phyloP scores from a whole-genome alignment of 148 eudicot species.

The Cornus kousa region DNA sequence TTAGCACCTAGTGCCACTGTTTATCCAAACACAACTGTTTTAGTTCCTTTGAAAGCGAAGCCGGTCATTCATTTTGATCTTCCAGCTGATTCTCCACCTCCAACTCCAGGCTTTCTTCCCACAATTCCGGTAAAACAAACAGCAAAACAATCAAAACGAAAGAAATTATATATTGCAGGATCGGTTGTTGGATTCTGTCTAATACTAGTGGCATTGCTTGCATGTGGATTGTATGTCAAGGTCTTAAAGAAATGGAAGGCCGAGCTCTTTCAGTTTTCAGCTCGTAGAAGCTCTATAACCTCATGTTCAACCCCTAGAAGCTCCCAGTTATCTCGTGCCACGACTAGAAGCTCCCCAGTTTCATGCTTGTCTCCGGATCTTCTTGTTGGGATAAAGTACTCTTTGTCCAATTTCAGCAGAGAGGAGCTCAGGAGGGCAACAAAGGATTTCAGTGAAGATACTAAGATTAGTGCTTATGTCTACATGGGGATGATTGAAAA shows the following conservation, averaged over 20 bases:
- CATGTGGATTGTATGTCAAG: slow-evolving; percentile 26
- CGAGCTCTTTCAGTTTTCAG: slow-evolving; percentile 14
- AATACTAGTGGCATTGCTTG: slow-evolving; percentile 16
- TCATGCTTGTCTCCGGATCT: slow-evolving; percentile 55
- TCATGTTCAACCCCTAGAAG: slow-evolving; percentile 35
- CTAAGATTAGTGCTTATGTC: slow-evolving; percentile 15
- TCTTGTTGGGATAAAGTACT: slow-evolving; percentile 39
- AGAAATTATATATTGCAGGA: slow-evolving; percentile 26
- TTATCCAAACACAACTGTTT: slow-evolving; percentile 43
- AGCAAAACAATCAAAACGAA: slow-evolving; percentile 8
- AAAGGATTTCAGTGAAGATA: slow-evolving; percentile 24
- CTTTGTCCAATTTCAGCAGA: slow-evolving; percentile 28
- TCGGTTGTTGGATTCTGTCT: slow-evolving; percentile 26
- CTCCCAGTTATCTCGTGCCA: slow-evolving; percentile 22
- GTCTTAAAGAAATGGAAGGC: slow-evolving; percentile 29
- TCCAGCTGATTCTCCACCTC: slow-evolving; percentile 27
- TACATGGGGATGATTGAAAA: slow-evolving; percentile 35
- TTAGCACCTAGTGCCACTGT: slow-evolving; percentile 23
- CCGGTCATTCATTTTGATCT: slow-evolving; percentile 22
- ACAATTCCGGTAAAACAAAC: slow-evolving; percentile 19
- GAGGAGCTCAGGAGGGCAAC: slow-evolving; percentile 42
- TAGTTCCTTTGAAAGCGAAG: slow-evolving; percentile 28
- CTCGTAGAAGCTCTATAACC: slow-evolving; percentile 24
- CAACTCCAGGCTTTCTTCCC: slow-evolving; percentile 37
- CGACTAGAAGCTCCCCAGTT: slow-evolving; percentile 36